phyloP scores from a whole-genome alignment of 129 eudicot species.

The Rutidosis leptorrhynchoides region DNA sequence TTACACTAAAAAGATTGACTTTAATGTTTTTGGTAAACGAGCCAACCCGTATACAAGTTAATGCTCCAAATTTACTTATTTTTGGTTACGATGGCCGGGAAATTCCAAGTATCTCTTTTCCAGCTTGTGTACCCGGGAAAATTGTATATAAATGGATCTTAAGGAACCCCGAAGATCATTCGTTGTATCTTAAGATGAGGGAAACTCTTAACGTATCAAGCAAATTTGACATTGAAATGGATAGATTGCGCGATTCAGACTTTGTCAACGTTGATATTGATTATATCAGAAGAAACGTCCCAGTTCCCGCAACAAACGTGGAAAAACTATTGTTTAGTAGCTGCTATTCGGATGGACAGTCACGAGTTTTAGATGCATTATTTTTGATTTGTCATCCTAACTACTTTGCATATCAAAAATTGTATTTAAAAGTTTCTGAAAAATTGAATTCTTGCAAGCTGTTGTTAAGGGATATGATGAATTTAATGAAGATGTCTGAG shows the following conservation, averaged over 20 bases:
- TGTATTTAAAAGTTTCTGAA: too few species aligned
- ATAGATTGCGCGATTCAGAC: background rate
- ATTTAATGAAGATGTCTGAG: too few species aligned
- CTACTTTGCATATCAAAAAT: too few species aligned
- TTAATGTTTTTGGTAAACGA: too few species aligned
- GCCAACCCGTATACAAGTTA: background rate
- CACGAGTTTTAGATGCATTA: too few species aligned
- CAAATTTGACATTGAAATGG: background rate
- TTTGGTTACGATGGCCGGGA: background rate
- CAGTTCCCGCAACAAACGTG: background rate
- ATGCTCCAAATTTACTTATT: conserved; percentile 9
- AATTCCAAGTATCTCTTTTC: background rate
- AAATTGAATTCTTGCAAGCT: too few species aligned
- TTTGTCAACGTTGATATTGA: background rate
- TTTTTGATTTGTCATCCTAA: too few species aligned
- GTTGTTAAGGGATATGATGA: too few species aligned
- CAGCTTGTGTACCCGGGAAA: conserved; percentile 1
- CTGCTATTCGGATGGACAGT: background rate
- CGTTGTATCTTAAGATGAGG: background rate
- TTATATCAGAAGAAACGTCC: background rate
- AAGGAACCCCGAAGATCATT: background rate
- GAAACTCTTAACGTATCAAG: background rate
- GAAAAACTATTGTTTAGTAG: background rate
- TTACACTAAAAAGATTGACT: background rate
- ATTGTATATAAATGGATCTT: background rate